Percentiles rank a stretch among this genome's conserved stretches.
Evolutionary conservation across 768 basidiomycete species (phyloP).

Genomic region (Pisolithus sp.): DNA sequence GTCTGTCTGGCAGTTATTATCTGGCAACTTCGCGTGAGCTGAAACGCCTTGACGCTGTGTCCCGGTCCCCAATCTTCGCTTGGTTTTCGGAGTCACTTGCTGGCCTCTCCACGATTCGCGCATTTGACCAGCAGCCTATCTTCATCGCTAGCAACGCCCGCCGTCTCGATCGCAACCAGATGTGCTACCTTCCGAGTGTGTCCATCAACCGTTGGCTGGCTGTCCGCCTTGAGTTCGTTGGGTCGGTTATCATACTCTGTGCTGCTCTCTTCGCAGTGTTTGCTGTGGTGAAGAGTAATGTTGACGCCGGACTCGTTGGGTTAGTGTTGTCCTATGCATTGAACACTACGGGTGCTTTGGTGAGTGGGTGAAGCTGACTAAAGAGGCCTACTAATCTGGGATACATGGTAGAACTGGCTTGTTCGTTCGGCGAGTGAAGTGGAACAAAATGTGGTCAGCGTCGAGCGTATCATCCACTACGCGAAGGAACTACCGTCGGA

Average conservation of each 20-base stretch:
- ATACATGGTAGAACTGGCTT: slow-evolving; percentile 59
- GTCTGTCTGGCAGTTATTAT: slow-evolving; percentile 56
- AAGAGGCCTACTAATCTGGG: neutral
- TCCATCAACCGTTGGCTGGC: slow-evolving; percentile 81
- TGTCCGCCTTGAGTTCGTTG: slow-evolving; percentile 78
- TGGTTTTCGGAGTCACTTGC: slow-evolving; percentile 76
- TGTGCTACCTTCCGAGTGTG: slow-evolving; percentile 67
- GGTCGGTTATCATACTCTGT: slow-evolving; percentile 70
- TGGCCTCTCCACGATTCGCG: slow-evolving; percentile 79
- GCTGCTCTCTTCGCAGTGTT: slow-evolving; percentile 61
- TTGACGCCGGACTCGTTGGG: slow-evolving; percentile 86
- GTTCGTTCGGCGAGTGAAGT: slow-evolving; percentile 82
- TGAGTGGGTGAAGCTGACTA: slow-evolving; percentile 27
- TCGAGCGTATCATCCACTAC: slow-evolving; percentile 84
- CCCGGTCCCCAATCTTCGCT: slow-evolving; percentile 86
- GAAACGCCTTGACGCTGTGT: slow-evolving; percentile 83
- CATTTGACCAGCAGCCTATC: slow-evolving; percentile 62
- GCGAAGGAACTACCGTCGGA: slow-evolving; percentile 60
- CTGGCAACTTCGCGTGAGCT: slow-evolving; percentile 81
- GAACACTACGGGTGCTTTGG: slow-evolving; percentile 76
- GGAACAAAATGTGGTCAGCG: slow-evolving; percentile 86
- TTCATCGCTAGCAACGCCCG: slow-evolving; percentile 66
- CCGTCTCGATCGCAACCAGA: slow-evolving; percentile 81
- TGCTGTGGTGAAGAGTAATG: slow-evolving; percentile 66
- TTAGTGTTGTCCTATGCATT: slow-evolving; percentile 81